Evolutionary conservation across 2,329 filamentous ascomycete genomes (phyloP).

Genomic region (Aspergillus clavatus): DNA sequence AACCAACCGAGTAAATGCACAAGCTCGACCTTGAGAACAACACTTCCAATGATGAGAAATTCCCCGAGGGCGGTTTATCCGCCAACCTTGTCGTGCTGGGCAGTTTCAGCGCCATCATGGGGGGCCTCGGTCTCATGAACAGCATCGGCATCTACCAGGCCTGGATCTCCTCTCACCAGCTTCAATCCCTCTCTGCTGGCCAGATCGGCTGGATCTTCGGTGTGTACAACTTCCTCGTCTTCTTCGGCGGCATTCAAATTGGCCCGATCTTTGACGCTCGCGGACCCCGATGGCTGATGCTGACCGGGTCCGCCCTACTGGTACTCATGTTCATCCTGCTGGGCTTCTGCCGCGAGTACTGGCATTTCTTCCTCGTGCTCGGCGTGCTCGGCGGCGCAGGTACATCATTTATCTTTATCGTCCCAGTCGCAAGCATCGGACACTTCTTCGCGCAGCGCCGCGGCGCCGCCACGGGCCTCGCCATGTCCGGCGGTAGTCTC

Average conservation of each 20-base stretch:
- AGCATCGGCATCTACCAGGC: too few species aligned
- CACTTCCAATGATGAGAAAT: too few species aligned
- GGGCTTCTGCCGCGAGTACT: constrained; percentile 45
- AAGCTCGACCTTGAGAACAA: too few species aligned
- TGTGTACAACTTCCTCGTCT: constrained; percentile 42
- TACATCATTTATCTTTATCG: constrained; percentile 34
- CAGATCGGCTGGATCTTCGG: constrained; percentile 50
- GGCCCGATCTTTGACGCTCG: constrained; percentile 48
- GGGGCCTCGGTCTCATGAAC: too few species aligned
- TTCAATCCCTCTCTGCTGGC: constrained; percentile 38
- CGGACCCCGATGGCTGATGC: constrained; percentile 40
- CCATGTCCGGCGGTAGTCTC: constrained; percentile 37
- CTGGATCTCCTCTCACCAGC: too few species aligned
- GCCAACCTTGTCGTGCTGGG: too few species aligned
- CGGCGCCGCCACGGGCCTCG: constrained; percentile 37
- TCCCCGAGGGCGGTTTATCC: too few species aligned
- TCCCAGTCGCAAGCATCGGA: constrained; percentile 34
- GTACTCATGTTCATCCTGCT: constrained; percentile 44
- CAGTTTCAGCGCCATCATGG: too few species aligned
- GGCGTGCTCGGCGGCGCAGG: constrained; percentile 33
- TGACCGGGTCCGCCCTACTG: constrained; percentile 35
- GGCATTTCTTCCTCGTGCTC: constrained; percentile 45
- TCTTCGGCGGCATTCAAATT: constrained; percentile 46
- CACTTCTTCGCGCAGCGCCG: constrained; percentile 40
- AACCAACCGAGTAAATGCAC: too few species aligned